A percentile compares a stretch with the other conserved stretches of the same genome.
These are phyloP conservation scores for Saccharomycopsis babjevae DNA, from an alignment of 805 yeast genomes.

Conservation along the genomic window DNA sequence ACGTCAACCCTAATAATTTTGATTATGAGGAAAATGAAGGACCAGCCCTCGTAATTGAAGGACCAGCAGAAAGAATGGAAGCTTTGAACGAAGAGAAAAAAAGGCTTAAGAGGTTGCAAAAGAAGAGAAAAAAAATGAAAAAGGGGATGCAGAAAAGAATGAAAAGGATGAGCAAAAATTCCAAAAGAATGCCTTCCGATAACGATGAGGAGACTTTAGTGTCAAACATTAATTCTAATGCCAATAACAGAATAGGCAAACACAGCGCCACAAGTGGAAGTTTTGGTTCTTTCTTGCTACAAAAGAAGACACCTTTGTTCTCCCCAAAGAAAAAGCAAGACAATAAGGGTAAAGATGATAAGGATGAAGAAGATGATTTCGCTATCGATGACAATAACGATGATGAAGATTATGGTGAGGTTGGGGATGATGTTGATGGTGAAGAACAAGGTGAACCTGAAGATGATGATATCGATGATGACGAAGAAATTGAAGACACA, in stretches of 20 bases:
- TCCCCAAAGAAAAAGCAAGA: background rate
- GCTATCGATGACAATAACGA: slow-evolving; percentile 20
- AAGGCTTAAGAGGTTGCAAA: background rate
- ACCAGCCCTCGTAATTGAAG: slow-evolving; percentile 65
- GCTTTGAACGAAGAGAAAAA: slow-evolving; percentile 21
- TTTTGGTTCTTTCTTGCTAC: background rate
- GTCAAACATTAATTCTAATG: background rate
- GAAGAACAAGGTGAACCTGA: slow-evolving; percentile 3
- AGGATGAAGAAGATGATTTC: slow-evolving; percentile 17
- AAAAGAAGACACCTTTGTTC: background rate
- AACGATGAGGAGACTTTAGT: background rate
- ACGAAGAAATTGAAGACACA: slow-evolving; percentile 18
- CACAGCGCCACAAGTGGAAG: background rate
- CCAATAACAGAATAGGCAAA: background rate
- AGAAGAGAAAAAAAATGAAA: background rate
- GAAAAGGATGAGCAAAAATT: slow-evolving; percentile 11
- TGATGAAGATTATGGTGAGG: slow-evolving; percentile 17
- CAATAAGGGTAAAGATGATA: background rate
- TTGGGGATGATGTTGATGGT: slow-evolving; percentile 15
- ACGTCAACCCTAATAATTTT: slow-evolving; percentile 4
- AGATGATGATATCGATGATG: slow-evolving; percentile 12
- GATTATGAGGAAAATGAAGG: slow-evolving; percentile 49
- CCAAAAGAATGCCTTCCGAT: background rate
- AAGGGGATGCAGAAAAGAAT: slow-evolving; percentile 2
- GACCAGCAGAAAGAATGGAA: slow-evolving; percentile 56